Conservation (phyloP, 2,329 filamentous ascomycete genomes). For the Cladophialophora bantiana region DNA sequence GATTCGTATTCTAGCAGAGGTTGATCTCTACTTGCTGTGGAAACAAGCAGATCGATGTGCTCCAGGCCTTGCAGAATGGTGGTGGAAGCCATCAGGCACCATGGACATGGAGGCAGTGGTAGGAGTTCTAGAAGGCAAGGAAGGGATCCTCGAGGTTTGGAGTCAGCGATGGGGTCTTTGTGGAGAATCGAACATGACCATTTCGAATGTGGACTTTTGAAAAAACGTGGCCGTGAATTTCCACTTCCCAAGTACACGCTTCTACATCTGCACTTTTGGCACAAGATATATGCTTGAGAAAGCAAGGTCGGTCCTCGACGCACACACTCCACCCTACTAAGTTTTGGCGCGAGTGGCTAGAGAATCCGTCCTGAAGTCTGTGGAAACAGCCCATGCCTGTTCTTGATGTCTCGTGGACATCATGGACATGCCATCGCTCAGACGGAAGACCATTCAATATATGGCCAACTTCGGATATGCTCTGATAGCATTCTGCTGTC, state of each 20-base stretch:
- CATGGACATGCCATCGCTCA: conserved; percentile 16
- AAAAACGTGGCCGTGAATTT: conserved; percentile 24
- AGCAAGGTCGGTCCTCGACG: conserved; percentile 10
- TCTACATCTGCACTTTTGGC: conserved; percentile 22
- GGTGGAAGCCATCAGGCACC: conserved; percentile 22
- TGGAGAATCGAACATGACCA: conserved; percentile 21
- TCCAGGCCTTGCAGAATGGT: conserved; percentile 26
- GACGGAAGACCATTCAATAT: conserved; percentile 18
- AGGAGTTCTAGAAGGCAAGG: conserved; percentile 17
- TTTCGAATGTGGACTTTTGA: conserved; percentile 20
- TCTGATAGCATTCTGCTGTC: conserved; percentile 24
- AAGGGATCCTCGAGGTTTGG: conserved; percentile 22
- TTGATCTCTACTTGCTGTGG: conserved; percentile 27
- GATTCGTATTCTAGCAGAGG: conserved; percentile 23
- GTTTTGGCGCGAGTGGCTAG: conserved; percentile 5
- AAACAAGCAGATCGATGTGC: conserved; percentile 21
- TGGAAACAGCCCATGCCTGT: conserved; percentile 23
- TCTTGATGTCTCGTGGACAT: conserved; percentile 19
- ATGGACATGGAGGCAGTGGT: conserved; percentile 6
- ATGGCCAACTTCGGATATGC: conserved; percentile 21
- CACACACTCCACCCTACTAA: background rate
- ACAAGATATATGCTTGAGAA: conserved; percentile 16
- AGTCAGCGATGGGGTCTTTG: conserved; percentile 22
- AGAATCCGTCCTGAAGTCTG: conserved; percentile 23
- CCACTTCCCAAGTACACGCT: conserved; percentile 20